A percentile compares a stretch with the other conserved stretches of the same genome.
Conservation (phyloP, 345 rosid species). For the Mangifera indica region DNA sequence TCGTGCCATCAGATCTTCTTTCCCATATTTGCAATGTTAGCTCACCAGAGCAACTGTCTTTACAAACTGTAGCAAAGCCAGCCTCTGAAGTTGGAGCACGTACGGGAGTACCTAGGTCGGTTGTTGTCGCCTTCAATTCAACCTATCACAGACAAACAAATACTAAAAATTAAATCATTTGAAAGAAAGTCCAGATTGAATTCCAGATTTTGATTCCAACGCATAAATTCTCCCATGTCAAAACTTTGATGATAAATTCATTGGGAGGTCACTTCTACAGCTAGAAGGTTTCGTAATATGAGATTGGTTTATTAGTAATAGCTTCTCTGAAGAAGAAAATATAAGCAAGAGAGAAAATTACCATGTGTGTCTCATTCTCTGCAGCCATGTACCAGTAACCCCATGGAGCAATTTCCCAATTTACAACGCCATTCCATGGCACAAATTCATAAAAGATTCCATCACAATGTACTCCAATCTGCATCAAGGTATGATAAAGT, state of each 20-base stretch:
- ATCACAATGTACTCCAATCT: slow-evolving; percentile 89
- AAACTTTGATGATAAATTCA: background rate
- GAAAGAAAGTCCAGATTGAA: background rate
- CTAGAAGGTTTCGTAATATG: background rate
- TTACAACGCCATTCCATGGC: slow-evolving; percentile 79
- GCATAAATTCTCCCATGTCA: background rate
- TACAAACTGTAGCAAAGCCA: slow-evolving; percentile 87
- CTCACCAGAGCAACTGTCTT: slow-evolving; percentile 71
- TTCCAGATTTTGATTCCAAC: no score
- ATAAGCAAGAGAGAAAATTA: slow-evolving; percentile 22
- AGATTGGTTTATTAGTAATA: background rate
- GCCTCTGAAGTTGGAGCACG: slow-evolving; percentile 86
- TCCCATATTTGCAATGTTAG: slow-evolving; percentile 85
- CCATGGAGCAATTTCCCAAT: slow-evolving; percentile 82
- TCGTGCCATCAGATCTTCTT: slow-evolving; percentile 60
- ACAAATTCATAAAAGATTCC: slow-evolving; percentile 85
- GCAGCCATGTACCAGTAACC: slow-evolving; percentile 81
- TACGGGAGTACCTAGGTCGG: slow-evolving; percentile 72
- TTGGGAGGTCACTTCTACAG: background rate
- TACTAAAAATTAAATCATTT: background rate
- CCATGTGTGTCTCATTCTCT: slow-evolving; percentile 71
- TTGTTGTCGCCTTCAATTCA: slow-evolving; percentile 74
- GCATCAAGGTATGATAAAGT: slow-evolving; percentile 25
- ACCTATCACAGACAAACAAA: slow-evolving; percentile 40
- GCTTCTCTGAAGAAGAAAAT: background rate